phyloP scores from a whole-genome alignment of 805 yeast genomes.

The Ogataea nitratoaversa region DNA sequence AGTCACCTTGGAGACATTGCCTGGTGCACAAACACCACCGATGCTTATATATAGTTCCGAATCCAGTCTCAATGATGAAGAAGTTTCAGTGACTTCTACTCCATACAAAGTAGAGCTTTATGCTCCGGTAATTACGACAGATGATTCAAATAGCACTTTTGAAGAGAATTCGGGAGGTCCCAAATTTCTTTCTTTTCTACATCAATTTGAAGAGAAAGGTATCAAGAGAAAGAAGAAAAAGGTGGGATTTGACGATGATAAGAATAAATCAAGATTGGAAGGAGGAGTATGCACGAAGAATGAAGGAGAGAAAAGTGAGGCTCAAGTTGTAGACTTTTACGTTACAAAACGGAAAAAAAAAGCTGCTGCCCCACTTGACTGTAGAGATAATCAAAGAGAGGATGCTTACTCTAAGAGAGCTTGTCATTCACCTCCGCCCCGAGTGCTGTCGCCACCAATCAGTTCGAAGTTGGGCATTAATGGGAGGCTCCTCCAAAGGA shows the following conservation, averaged over 20 bases:
- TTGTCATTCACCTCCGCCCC: no score
- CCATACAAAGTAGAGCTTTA: conserved; percentile 5
- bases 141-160: neutral
- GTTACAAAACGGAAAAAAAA: conserved; percentile 3
- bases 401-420: no score
- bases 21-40: conserved; percentile 20
- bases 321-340: neutral
- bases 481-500: no score
- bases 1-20: conserved; percentile 15
- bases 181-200: conserved; percentile 9
- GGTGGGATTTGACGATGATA: conserved; percentile 12
- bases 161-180: neutral
- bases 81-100: conserved; percentile 16
- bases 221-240: conserved; percentile 8
- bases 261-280: no score
- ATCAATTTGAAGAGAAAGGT: conserved; percentile 2
- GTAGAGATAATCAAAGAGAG: conserved; percentile 3
- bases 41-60: conserved; percentile 12
- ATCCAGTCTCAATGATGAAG: conserved; percentile 11
- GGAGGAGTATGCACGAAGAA: no score
- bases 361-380: no score
- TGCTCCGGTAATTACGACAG: neutral
- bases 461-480: no score
- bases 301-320: neutral
- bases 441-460: no score